These are phyloP conservation scores for Tricholoma hemisulphureum DNA, from an alignment of 768 basidiomycete species.

Conservation along the genomic window DNA sequence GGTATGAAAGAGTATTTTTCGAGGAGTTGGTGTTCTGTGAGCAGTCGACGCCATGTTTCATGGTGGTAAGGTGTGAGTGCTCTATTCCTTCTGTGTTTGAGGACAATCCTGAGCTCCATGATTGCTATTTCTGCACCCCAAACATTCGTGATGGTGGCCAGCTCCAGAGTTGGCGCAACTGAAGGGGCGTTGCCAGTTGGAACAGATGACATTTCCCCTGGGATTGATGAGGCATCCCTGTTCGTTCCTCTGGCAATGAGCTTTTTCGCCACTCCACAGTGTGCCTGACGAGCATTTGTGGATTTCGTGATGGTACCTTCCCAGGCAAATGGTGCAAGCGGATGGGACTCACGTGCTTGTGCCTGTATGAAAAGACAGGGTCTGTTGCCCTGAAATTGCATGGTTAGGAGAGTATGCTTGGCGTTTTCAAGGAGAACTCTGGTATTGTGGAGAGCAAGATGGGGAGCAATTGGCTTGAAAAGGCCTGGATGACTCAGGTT, in stretches of 20 bases:
- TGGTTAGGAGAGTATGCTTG: neutral
- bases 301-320: slow-evolving; percentile 9
- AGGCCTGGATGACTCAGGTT: too few relatives aligned
- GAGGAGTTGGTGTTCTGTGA: slow-evolving; percentile 4
- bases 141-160: too few relatives aligned
- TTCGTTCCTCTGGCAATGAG: slow-evolving; percentile 24
- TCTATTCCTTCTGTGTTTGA: neutral
- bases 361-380: neutral
- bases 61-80: slow-evolving; percentile 17
- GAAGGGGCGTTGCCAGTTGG: too few relatives aligned
- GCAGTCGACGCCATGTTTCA: slow-evolving; percentile 25
- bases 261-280: slow-evolving; percentile 24
- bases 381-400: neutral
- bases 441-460: too few relatives aligned
- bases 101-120: too few relatives aligned
- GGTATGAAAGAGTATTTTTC: neutral
- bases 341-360: slow-evolving; percentile 8
- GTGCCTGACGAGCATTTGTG: slow-evolving; percentile 3
- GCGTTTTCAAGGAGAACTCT: neutral
- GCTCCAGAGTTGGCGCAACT: too few relatives aligned
- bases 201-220: too few relatives aligned
- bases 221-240: slow-evolving; percentile 36
- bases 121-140: too few relatives aligned
- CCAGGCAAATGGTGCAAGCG: slow-evolving; percentile 36
- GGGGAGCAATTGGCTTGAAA: too few relatives aligned